These are phyloP conservation scores for Hypoxylon rubiginosum DNA, from an alignment of 2,329 filamentous ascomycete genomes.

Conservation along the genomic window DNA sequence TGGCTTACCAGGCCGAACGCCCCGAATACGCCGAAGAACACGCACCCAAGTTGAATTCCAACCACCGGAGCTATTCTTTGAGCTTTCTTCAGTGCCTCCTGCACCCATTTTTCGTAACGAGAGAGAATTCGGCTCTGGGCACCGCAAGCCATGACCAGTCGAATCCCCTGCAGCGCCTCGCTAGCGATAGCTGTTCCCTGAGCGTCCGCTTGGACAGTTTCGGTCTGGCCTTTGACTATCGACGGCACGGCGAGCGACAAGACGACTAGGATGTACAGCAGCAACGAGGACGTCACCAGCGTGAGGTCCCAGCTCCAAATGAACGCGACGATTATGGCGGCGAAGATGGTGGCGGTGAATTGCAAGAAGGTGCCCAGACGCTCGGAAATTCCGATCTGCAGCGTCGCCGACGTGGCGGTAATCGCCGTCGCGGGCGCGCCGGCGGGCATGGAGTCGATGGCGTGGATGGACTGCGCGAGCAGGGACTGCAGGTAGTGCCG, in stretches of 20 bases:
- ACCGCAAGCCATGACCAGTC: conserved; percentile 74
- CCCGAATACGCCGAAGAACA: conserved; percentile 67
- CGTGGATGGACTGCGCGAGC: conserved; percentile 75
- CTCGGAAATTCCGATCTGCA: conserved; percentile 75
- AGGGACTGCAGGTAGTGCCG: conserved; percentile 74
- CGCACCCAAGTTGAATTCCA: conserved; percentile 65
- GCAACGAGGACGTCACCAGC: conserved; percentile 68
- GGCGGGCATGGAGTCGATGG: conserved; percentile 74
- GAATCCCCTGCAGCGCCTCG: conserved; percentile 70
- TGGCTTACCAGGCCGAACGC: conserved; percentile 62
- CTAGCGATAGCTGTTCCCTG: conserved; percentile 72
- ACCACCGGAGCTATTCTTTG: conserved; percentile 64
- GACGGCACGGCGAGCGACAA: conserved; percentile 66
- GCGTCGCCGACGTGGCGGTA: conserved; percentile 72
- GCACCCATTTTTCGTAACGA: conserved; percentile 70
- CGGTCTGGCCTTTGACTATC: conserved; percentile 65
- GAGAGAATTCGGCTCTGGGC: conserved; percentile 63
- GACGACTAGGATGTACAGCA: conserved; percentile 68
- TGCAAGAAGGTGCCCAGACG: conserved; percentile 72
- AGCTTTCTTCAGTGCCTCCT: conserved; percentile 65
- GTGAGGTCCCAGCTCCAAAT: conserved; percentile 70
- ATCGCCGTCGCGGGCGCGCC: conserved; percentile 73
- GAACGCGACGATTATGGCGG: conserved; percentile 69
- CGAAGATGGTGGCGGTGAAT: conserved; percentile 64
- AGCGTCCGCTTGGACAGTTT: conserved; percentile 64